phyloP scores from a whole-genome alignment of 371 early-diverging fungal genomes.

The Vairimorpha apis region DNA sequence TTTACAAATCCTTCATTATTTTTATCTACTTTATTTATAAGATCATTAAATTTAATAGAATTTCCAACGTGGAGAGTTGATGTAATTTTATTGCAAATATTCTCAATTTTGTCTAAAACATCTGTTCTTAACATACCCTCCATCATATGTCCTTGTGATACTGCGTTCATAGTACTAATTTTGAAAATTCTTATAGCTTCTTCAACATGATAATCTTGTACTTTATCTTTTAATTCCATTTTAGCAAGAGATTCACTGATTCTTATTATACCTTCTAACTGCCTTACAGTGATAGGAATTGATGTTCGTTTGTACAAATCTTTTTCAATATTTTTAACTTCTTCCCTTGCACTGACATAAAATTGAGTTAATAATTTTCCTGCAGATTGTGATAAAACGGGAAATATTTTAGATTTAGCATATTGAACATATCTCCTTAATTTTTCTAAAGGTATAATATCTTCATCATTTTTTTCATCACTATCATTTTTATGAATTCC shows the following conservation, averaged over 20 bases:
- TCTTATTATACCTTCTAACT: constrained; percentile 95
- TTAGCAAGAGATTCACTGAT: constrained; percentile 96
- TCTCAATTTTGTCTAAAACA: constrained; percentile 49
- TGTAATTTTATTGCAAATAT: constrained; percentile 51
- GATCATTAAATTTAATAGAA: constrained; percentile 28
- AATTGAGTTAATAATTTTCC: constrained; percentile 70
- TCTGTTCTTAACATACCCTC: constrained; percentile 63
- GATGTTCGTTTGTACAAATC: constrained; percentile 70
- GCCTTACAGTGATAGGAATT: constrained; percentile 96
- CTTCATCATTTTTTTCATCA: constrained; percentile 40
- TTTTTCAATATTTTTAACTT: constrained; percentile 73
- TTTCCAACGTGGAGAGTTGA: constrained; percentile 59
- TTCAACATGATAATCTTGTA: constrained; percentile 81
- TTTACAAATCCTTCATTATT: constrained; percentile 48
- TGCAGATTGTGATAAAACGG: constrained; percentile 58
- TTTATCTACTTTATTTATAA: constrained; percentile 40
- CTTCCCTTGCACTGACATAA: constrained; percentile 81
- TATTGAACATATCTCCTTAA: constrained; percentile 61
- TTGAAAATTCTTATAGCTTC: constrained; percentile 96
- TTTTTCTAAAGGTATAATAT: constrained; percentile 44
- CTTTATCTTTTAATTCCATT: constrained; percentile 79
- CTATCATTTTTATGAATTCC: constrained; percentile 39
- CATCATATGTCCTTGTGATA: constrained; percentile 61
- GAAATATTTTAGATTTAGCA: constrained; percentile 58
- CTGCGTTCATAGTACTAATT: constrained; percentile 89